Percentiles rank a stretch among this genome's conserved stretches.
Conservation (phyloP, 345 rosid genomes). For the Eucalyptus grandis region DNA sequence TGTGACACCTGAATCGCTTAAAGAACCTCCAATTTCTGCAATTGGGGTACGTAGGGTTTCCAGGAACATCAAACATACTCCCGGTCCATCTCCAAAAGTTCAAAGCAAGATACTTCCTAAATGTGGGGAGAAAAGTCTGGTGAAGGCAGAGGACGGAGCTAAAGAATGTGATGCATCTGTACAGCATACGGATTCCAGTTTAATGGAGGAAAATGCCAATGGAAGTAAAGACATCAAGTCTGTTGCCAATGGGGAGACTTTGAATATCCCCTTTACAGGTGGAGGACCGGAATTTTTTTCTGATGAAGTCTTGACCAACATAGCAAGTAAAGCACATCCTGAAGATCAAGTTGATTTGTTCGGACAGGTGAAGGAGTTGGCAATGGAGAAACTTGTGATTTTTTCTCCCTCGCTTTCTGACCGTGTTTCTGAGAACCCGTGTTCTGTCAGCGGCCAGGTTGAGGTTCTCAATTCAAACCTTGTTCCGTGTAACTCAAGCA, state of each 20-base stretch:
- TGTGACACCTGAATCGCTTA: constrained; percentile 10
- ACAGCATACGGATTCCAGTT: not conserved
- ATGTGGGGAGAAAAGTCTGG: constrained; percentile 7
- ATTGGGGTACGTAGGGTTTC: constrained; percentile 16
- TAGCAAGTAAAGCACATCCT: not conserved
- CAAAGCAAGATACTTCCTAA: constrained; percentile 26
- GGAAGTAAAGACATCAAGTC: not conserved
- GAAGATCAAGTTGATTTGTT: not conserved
- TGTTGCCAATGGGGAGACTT: not conserved
- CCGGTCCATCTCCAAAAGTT: constrained; percentile 19
- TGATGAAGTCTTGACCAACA: not conserved
- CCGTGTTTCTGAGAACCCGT: not conserved
- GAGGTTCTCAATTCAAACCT: not conserved
- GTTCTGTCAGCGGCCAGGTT: not conserved
- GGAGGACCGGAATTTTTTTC: not conserved
- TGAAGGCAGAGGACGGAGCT: not conserved
- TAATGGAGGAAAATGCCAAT: not conserved
- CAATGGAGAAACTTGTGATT: not conserved
- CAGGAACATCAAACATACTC: constrained; percentile 19
- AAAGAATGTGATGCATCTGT: not conserved
- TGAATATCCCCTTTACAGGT: not conserved
- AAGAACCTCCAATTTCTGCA: constrained; percentile 20
- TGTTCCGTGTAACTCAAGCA: not conserved
- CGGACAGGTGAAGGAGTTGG: not conserved
- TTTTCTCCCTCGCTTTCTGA: not conserved